These are phyloP conservation scores for Pseudocohnilembus persalinus DNA, from an alignment of 169 alveolate genomes.

Conservation along the genomic window DNA sequence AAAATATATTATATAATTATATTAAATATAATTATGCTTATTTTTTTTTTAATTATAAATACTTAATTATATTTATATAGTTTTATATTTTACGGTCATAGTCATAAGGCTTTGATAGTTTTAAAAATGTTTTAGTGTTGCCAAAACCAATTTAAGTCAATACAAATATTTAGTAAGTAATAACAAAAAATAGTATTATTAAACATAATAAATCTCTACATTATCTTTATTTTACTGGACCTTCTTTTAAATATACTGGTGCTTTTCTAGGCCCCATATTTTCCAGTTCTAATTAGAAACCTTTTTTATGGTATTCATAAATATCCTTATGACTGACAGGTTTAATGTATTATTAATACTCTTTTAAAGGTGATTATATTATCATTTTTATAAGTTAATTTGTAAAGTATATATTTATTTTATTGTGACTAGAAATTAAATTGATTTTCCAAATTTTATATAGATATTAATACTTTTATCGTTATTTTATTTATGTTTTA, in stretches of 20 bases:
- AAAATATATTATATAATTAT: no score
- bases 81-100: background rate
- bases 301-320: background rate
- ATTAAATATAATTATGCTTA: no score
- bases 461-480: no score
- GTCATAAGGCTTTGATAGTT: background rate
- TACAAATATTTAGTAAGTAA: background rate
- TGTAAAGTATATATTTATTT: no score
- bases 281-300: background rate
- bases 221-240: background rate
- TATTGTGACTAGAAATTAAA: no score
- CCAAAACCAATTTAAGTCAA: background rate
- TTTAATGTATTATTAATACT: background rate
- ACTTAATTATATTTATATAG: no score
- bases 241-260: background rate
- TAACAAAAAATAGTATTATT: no score
- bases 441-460: no score
- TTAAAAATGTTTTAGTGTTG: background rate
- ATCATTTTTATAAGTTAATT: no score
- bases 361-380: background rate
- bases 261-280: background rate
- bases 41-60: no score
- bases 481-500: no score
- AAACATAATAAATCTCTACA: background rate
- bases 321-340: background rate